Evolutionary conservation across 805 yeast species (phyloP).

Genomic region (Jamesozyma gamospora): DNA sequence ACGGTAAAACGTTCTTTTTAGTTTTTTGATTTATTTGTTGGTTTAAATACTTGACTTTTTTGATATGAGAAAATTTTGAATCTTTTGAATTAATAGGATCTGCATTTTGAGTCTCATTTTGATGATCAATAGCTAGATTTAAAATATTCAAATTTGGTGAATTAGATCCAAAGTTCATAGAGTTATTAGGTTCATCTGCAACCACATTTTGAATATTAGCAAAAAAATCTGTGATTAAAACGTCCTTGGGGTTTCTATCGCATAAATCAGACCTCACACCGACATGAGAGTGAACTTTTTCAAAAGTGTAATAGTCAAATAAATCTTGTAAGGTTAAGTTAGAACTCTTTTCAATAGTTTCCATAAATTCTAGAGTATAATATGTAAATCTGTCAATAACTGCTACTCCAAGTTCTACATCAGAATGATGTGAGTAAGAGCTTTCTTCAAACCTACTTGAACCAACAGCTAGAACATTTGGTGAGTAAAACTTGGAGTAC

Average conservation of each 20-base stretch:
- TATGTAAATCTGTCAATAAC: constrained; percentile 95
- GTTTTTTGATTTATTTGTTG: not conserved
- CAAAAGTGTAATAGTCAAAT: constrained; percentile 75
- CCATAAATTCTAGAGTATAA: constrained; percentile 80
- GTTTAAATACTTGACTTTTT: not conserved
- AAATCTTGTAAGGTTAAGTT: constrained; percentile 68
- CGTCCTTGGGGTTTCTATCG: constrained; percentile 49
- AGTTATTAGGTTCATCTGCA: constrained; percentile 43
- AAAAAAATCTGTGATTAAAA: constrained; percentile 82
- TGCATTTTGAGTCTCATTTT: too few relatives aligned
- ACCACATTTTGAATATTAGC: constrained; percentile 82
- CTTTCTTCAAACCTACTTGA: constrained; percentile 81
- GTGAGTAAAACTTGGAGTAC: constrained; percentile 87
- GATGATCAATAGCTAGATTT: constrained; percentile 4
- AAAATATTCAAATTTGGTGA: constrained; percentile 2
- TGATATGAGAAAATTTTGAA: not conserved
- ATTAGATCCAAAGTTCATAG: not conserved
- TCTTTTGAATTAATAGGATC: too few relatives aligned
- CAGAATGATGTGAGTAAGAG: constrained; percentile 93
- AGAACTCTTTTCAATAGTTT: constrained; percentile 67
- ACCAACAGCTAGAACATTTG: constrained; percentile 87
- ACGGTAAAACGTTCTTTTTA: too few relatives aligned
- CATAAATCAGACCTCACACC: constrained; percentile 85
- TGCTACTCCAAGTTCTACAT: constrained; percentile 92
- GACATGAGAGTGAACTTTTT: constrained; percentile 79